Base-by-base conservation (phyloP, 331 rosid genomes). In the Ulmus americana region DNA sequence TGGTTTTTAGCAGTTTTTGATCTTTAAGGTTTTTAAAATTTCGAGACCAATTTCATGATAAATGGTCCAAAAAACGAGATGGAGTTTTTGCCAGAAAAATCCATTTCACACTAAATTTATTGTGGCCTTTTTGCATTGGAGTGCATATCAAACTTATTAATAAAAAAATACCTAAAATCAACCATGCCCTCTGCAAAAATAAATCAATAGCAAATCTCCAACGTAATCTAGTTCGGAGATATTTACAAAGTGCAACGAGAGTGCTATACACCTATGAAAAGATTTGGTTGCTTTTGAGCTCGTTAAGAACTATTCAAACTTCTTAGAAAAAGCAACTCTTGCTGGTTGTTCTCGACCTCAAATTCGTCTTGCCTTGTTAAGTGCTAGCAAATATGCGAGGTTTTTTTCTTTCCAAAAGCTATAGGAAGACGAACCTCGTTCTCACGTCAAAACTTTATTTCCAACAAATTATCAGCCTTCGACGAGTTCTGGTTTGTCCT, bases 401-500 rank as follows among this genome's bases (percentile, higher is more conserved):
- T 47, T 5, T 20, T 28, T 28, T 28, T 20, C 16, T 47, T 48
- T 16, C 6, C 16, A 48, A 5, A 7, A 48, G 53, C 53, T 16
- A 48, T 15, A 55, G 42, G 61, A 28, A 55, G 61, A 11, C 8
- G 39, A 8, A 35, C 39, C 2, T 38, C 39, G 5, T 45, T 45
- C 53, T 15, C 51, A 53, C 41, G 45, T 28, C 75, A 61, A 51
- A 61, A 44, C 28, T 70, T 10, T 5, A 38, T 47, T 11, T 4
- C 16, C 11, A 35, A 6, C 6, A 35, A 28, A 50, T 16, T 10
- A 45, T 70, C 69, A 71, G 59, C 59, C 76, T 13, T 55, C 16
- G 14, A 50, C 7, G 8, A 69, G 58, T 63, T 14, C 39, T 16
- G 47, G 41, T 51, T 74, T 64, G 47, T 62, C 47, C 11, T 80